A percentile compares a stretch with the other conserved stretches of the same genome.
Conservation (phyloP, 352 stramenopile species). For the Pythium dissimile region DNA sequence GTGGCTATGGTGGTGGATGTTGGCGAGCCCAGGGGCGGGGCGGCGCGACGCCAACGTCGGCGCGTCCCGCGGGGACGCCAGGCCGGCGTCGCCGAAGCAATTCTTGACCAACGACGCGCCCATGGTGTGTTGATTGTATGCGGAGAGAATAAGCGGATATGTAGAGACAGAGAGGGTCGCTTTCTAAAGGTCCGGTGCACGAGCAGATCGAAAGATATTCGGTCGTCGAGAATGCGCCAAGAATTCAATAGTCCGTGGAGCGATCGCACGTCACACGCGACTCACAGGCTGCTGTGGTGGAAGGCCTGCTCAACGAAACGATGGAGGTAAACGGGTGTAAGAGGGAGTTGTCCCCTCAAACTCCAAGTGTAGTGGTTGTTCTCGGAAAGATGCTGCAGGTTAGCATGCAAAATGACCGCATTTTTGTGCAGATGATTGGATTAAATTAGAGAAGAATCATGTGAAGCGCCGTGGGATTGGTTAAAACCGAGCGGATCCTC, state of each 20-base stretch:
- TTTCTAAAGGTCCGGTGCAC: not conserved
- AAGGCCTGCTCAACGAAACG: not conserved
- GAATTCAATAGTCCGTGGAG: not conserved
- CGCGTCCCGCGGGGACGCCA: not conserved
- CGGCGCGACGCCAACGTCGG: not conserved
- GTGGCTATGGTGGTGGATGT: not conserved
- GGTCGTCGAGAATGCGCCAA: not conserved
- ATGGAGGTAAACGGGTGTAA: not conserved
- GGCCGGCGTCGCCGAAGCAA: constrained; percentile 25
- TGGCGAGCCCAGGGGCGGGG: not conserved
- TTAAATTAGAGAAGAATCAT: too few species aligned
- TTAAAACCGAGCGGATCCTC: not conserved
- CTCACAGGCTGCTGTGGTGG: not conserved
- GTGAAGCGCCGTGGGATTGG: not conserved
- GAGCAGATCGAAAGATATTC: not conserved
- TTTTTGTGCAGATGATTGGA: too few species aligned
- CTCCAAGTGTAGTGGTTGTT: not conserved
- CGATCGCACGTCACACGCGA: not conserved
- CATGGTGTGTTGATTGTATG: constrained; percentile 23
- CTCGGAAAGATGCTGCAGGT: not conserved
- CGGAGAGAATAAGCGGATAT: not conserved
- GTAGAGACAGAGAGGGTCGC: not conserved
- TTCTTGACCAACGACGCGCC: constrained; percentile 34
- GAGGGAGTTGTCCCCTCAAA: not conserved
- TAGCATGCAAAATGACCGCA: too few species aligned